A percentile compares a stretch with the other conserved stretches of the same genome.
These are phyloP conservation scores for Boletus rubropictus DNA, from an alignment of 768 basidiomycete species.

Conservation along the genomic window DNA sequence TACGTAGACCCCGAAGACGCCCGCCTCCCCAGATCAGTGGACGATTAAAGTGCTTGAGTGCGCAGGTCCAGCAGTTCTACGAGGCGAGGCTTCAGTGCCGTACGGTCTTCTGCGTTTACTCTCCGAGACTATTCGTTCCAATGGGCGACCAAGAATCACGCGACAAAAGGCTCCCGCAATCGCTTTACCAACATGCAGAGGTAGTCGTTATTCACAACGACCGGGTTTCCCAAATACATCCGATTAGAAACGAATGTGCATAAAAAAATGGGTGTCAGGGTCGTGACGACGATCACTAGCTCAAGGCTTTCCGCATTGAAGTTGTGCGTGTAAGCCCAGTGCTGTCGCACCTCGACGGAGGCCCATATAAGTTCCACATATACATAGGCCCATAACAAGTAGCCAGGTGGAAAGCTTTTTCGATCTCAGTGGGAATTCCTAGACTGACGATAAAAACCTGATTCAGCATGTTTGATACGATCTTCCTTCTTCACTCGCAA, in stretches of 20 bases:
- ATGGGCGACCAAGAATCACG: slow-evolving; percentile 19
- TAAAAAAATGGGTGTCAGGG: too few relatives aligned
- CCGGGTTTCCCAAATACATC: background rate
- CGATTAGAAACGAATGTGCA: background rate
- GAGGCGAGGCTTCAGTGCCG: slow-evolving; percentile 16
- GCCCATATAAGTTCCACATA: too few relatives aligned
- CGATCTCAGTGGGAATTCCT: too few relatives aligned
- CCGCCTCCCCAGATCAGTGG: slow-evolving; percentile 2
- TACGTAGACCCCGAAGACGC: background rate
- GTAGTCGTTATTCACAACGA: slow-evolving; percentile 6
- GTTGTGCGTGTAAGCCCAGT: too few relatives aligned
- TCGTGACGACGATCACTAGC: too few relatives aligned
- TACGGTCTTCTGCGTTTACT: slow-evolving; percentile 22
- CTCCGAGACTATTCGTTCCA: slow-evolving; percentile 19
- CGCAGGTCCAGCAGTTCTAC: slow-evolving; percentile 13
- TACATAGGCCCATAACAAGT: too few relatives aligned
- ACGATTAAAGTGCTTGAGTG: slow-evolving; percentile 20
- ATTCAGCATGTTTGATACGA: too few relatives aligned
- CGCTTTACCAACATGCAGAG: slow-evolving; percentile 7
- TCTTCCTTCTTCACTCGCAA: too few relatives aligned
- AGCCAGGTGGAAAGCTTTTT: too few relatives aligned
- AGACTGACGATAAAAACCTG: too few relatives aligned
- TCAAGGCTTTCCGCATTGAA: too few relatives aligned
- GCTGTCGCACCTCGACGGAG: too few relatives aligned
- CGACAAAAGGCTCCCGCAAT: slow-evolving; percentile 20